These are phyloP conservation scores for Cladophialophora exuberans DNA, from an alignment of 2,329 filamentous ascomycete species.

Conservation along the genomic window DNA sequence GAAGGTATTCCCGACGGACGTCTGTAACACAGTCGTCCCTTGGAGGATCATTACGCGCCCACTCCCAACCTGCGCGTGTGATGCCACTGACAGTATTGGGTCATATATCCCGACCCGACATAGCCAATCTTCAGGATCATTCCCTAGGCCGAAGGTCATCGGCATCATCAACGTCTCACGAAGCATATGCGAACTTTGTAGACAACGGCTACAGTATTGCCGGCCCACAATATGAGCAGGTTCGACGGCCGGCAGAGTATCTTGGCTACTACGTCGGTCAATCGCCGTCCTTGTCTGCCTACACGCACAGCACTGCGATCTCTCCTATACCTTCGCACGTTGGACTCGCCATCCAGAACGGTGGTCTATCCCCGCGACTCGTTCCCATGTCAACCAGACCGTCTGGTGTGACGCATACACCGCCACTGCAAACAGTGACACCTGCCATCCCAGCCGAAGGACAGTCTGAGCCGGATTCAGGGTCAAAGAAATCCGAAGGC, in stretches of 20 bases:
- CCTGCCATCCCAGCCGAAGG: neutral
- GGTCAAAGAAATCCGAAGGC: conserved; percentile 1
- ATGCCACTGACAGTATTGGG: conserved; percentile 41
- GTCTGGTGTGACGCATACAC: conserved; percentile 13
- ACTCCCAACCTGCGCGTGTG: conserved; percentile 55
- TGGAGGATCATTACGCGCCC: conserved; percentile 48
- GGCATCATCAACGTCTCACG: conserved; percentile 33
- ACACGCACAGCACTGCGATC: conserved; percentile 44
- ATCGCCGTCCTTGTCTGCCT: conserved; percentile 46
- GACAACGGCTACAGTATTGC: conserved; percentile 19
- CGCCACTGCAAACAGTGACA: conserved; percentile 11
- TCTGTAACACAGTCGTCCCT: conserved; percentile 48
- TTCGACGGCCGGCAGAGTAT: conserved; percentile 48
- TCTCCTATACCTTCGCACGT: conserved; percentile 44
- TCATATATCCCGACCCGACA: conserved; percentile 40
- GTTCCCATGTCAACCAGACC: conserved; percentile 18
- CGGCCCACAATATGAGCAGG: conserved; percentile 34
- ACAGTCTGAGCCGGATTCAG: conserved; percentile 2
- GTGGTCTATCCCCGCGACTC: conserved; percentile 40
- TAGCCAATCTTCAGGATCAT: conserved; percentile 37
- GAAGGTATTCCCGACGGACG: conserved; percentile 49
- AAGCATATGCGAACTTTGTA: conserved; percentile 12
- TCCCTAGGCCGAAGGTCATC: conserved; percentile 39
- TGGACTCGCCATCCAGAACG: conserved; percentile 45
- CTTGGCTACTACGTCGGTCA: conserved; percentile 51